A percentile compares a stretch with the other conserved stretches of the same genome.
These are phyloP conservation scores for Malassezia obtusa DNA, from an alignment of 1,284 basidiomycete species.

Conservation along the genomic window DNA sequence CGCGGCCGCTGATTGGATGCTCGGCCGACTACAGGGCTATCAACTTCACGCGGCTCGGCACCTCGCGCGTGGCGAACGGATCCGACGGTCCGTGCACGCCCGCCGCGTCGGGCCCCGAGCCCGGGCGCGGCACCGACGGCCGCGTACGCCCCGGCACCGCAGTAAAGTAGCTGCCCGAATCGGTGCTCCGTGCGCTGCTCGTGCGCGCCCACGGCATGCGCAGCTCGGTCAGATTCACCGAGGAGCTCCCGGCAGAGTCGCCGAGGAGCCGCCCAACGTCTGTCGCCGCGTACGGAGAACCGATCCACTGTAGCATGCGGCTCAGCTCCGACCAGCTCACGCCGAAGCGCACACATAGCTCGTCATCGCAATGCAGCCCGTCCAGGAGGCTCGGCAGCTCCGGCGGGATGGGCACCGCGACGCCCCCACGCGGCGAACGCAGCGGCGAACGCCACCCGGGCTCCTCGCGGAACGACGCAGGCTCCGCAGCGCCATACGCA, in stretches of 20 bases:
- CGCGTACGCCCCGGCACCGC: neutral
- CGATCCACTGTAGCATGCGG: constrained; percentile 61
- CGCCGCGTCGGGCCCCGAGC: neutral
- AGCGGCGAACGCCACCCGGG: neutral
- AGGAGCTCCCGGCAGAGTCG: neutral
- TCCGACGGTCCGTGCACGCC: neutral
- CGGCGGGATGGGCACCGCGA: constrained; percentile 19
- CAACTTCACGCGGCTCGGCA: constrained; percentile 7
- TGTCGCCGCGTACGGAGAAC: constrained; percentile 5
- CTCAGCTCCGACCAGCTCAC: constrained; percentile 74
- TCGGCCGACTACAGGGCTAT: constrained; percentile 6
- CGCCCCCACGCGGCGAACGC: neutral
- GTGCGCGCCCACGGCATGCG: neutral
- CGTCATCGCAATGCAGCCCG: constrained; percentile 82
- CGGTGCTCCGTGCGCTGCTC: neutral
- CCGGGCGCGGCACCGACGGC: neutral
- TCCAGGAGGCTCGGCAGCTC: constrained; percentile 63
- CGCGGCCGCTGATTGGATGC: neutral
- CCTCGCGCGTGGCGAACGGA: constrained; percentile 6
- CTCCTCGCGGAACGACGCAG: neutral
- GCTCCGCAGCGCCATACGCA: constrained; percentile 18
- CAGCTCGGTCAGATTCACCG: neutral
- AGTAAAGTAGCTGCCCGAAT: constrained; percentile 1
- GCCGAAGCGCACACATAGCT: constrained; percentile 70
- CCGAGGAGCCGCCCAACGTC: neutral